Percentiles rank a stretch among this genome's conserved stretches.
These are phyloP conservation scores for Piloderma croceum DNA, from an alignment of 768 basidiomycete species.

Conservation along the genomic window DNA sequence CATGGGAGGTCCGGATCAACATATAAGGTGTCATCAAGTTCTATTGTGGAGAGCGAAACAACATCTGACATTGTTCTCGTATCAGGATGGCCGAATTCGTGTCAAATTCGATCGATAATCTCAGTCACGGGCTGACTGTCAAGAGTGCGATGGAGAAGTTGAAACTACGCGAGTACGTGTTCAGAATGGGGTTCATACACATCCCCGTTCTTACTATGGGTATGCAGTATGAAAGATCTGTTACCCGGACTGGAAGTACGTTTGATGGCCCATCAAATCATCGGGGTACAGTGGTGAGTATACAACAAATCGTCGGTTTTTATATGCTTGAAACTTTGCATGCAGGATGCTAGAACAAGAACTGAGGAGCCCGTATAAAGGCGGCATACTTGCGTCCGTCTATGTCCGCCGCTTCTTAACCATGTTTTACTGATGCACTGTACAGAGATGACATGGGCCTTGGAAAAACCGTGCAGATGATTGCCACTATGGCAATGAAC, in stretches of 20 bases:
- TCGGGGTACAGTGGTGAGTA: constrained; percentile 67
- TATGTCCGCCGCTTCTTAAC: not conserved
- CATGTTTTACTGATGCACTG: constrained; percentile 6
- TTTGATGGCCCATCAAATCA: constrained; percentile 67
- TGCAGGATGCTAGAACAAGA: constrained; percentile 66
- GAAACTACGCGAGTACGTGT: constrained; percentile 43
- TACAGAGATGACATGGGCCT: constrained; percentile 67
- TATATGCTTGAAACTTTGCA: not conserved
- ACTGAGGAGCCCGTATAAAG: constrained; percentile 37
- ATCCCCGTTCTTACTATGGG: not conserved
- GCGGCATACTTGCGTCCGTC: constrained; percentile 59
- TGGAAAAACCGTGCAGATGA: constrained; percentile 75
- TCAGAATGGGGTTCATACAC: not conserved
- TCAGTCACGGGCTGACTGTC: constrained; percentile 48
- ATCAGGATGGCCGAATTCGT: constrained; percentile 59
- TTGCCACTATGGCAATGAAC: constrained; percentile 71
- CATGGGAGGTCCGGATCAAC: constrained; percentile 54
- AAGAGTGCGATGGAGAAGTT: constrained; percentile 48
- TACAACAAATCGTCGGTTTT: not conserved
- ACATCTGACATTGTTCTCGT: constrained; percentile 3
- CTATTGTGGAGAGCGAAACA: too few species aligned
- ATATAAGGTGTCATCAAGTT: constrained; percentile 46
- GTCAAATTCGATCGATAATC: constrained; percentile 51
- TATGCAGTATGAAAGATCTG: constrained; percentile 42
- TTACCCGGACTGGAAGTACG: constrained; percentile 67